Evolutionary conservation across 495 filamentous ascomycete species (phyloP).

Genomic region (Polyplosphaeria fusca): DNA sequence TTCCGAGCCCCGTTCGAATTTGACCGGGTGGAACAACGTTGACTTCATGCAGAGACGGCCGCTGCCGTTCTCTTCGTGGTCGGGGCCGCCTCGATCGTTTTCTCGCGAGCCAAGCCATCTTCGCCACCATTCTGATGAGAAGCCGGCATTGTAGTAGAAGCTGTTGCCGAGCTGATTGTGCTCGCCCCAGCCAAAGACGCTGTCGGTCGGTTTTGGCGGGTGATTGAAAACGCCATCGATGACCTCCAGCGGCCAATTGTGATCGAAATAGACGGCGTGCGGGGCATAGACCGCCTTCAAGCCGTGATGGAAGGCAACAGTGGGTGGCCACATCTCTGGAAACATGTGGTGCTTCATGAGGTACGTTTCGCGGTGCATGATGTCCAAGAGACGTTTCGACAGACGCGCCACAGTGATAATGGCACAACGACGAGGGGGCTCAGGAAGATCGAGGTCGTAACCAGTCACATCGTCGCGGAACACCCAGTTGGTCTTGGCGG

Average conservation of each 20-base stretch:
- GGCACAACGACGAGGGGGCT: conserved; percentile 42
- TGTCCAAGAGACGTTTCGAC: conserved; percentile 39
- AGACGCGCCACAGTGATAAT: conserved; percentile 46
- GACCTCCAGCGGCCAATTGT: conserved; percentile 48
- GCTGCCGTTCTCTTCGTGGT: conserved; percentile 36
- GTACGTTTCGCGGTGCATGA: conserved; percentile 43
- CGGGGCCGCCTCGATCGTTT: conserved; percentile 45
- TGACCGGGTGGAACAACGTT: conserved; percentile 42
- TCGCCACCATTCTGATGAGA: conserved; percentile 47
- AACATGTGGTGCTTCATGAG: conserved; percentile 42
- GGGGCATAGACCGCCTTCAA: conserved; percentile 47
- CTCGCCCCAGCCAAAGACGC: conserved; percentile 50
- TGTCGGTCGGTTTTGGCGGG: conserved; percentile 40
- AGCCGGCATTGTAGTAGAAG: conserved; percentile 52
- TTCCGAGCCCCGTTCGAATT: conserved; percentile 37
- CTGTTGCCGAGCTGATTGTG: conserved; percentile 49
- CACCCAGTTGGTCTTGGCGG: conserved; percentile 43
- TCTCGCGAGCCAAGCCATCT: conserved; percentile 49
- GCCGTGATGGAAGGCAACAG: conserved; percentile 43
- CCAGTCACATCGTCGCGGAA: conserved; percentile 46
- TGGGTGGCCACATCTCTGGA: conserved; percentile 45
- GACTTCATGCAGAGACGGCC: conserved; percentile 41
- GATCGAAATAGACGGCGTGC: conserved; percentile 50
- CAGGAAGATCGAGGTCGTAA: conserved; percentile 39
- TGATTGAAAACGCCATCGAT: conserved; percentile 45